Evolutionary conservation across 192 early-diverging fungal species (phyloP).

Genomic region (Pilaira anomala): DNA sequence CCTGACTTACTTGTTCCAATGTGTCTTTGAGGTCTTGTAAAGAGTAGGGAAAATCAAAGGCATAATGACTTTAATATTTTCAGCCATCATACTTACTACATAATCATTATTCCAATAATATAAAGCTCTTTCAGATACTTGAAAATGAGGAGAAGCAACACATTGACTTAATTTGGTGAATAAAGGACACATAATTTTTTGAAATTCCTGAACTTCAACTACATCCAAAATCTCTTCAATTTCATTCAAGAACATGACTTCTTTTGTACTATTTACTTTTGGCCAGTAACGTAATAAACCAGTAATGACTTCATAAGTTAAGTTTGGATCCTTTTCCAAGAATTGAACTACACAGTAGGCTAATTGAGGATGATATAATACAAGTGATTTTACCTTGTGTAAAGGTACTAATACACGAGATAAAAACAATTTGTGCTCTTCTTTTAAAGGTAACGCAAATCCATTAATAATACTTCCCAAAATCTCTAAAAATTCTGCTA

Average conservation of each 20-base stretch:
- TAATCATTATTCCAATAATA: slow-evolving; percentile 94
- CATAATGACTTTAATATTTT: slow-evolving; percentile 78
- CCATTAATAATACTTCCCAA: slow-evolving; percentile 95
- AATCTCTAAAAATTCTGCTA: slow-evolving; percentile 90
- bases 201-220: slow-evolving; percentile 81
- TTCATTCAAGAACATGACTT: slow-evolving; percentile 94
- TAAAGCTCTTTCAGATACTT: slow-evolving; percentile 86
- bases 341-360: slow-evolving; percentile 94
- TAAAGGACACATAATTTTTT: slow-evolving; percentile 72
- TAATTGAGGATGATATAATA: slow-evolving; percentile 86
- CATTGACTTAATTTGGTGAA: slow-evolving; percentile 83
- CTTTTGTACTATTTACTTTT: slow-evolving; percentile 91
- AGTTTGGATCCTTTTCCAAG: slow-evolving; percentile 82
- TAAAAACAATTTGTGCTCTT: slow-evolving; percentile 89
- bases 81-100: slow-evolving; percentile 81
- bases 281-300: slow-evolving; percentile 88
- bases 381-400: slow-evolving; percentile 85
- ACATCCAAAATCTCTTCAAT: slow-evolving; percentile 87
- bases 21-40: slow-evolving; percentile 82
- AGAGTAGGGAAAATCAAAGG: slow-evolving; percentile 86
- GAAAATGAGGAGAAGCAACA: slow-evolving; percentile 85
- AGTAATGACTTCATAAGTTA: slow-evolving; percentile 68
- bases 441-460: slow-evolving; percentile 88
- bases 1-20: slow-evolving; percentile 77
- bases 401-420: slow-evolving; percentile 82